Conservation (phyloP, 306 rosid species). For the Abrus precatorius region DNA sequence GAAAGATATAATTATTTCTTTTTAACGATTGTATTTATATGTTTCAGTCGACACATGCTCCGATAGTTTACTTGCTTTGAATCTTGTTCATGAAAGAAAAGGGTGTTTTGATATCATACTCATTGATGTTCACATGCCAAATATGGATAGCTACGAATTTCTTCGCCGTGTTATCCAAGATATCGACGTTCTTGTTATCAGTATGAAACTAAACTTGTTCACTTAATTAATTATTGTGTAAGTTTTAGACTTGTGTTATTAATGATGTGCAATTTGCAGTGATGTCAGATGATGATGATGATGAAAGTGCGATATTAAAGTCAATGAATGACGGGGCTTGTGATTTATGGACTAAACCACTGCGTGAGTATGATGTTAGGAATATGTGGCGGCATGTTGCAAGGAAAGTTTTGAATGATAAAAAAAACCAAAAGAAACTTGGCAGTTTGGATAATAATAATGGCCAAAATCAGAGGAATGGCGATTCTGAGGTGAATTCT, state of each 20-base stretch:
- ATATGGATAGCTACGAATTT: slow-evolving; percentile 68
- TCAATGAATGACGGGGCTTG: slow-evolving; percentile 67
- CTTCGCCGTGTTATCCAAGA: slow-evolving; percentile 59
- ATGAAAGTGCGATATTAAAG: slow-evolving; percentile 52
- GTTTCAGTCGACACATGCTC: slow-evolving; percentile 59
- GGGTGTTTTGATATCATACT: slow-evolving; percentile 63
- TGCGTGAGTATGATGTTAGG: slow-evolving; percentile 57
- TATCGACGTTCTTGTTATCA: slow-evolving; percentile 69
- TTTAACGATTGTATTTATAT: background rate
- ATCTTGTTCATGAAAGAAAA: slow-evolving; percentile 59
- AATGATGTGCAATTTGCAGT: slow-evolving; percentile 48
- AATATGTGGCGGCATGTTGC: slow-evolving; percentile 71
- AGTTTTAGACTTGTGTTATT: background rate
- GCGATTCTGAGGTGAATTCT: slow-evolving; percentile 55
- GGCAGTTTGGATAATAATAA: slow-evolving; percentile 60
- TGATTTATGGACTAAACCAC: slow-evolving; percentile 71
- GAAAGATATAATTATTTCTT: background rate
- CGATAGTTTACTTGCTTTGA: slow-evolving; percentile 57
- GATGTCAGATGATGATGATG: slow-evolving; percentile 73
- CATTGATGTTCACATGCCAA: slow-evolving; percentile 74
- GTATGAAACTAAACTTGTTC: slow-evolving; percentile 52
- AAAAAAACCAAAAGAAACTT: slow-evolving; percentile 54
- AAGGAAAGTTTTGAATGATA: slow-evolving; percentile 54
- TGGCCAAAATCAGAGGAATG: slow-evolving; percentile 44
- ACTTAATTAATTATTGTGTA: background rate